Base-by-base conservation (phyloP, 2,329 filamentous ascomycete genomes). In the Ciborinia camelliae region DNA sequence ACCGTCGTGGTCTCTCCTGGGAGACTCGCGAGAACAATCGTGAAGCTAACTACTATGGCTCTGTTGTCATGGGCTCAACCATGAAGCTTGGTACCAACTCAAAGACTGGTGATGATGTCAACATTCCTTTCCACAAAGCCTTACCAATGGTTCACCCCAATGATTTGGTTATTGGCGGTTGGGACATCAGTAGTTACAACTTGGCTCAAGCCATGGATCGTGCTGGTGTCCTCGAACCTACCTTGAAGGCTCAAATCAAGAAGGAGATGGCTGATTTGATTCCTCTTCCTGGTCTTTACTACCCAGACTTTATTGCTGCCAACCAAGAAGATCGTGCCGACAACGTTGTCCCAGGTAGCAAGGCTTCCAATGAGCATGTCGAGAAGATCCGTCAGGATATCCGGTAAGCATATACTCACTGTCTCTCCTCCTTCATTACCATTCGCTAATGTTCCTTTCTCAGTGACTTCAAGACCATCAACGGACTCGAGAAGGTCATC, bases 271-370 rank as follows among this genome's bases (percentile, higher is more conserved):
- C 87, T 67, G 82, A 83, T 72, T 90, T 98, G 87, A 88, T 89
- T 72, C 95, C 95, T 37, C 86, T 98, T 69, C 94, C 92, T 30
- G 94, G 90, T 79, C 90, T 98, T 80, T 99, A 99, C 86, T 99
- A 99, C 79, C 95, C 95, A 1, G 95, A 98, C 80, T 99, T 99
- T 83, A 99, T 99, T 75, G 95, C 95, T 71, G 91, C 95, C 76
- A 99, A 99, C 82, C 95, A 99, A 81, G 93, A 95, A 78, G 92
- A 93, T 75, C 90, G 95, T 74, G 95, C 94, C 70, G 92, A 99
- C 81, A 98, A 99, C 74, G 75, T 96, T 68, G 78, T 98, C 57
- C 81, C 90, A 68, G 95, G 95, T 61, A 85, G 82, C 78, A 96
- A 95, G 81, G 93, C 93, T 69, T 92, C 82, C 77, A 88, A 81